Evolutionary conservation across 2,329 filamentous ascomycete genomes (phyloP), one percentile per base, ranked within the genome.

Genomic region (Trichoderma oligosporum): DNA sequence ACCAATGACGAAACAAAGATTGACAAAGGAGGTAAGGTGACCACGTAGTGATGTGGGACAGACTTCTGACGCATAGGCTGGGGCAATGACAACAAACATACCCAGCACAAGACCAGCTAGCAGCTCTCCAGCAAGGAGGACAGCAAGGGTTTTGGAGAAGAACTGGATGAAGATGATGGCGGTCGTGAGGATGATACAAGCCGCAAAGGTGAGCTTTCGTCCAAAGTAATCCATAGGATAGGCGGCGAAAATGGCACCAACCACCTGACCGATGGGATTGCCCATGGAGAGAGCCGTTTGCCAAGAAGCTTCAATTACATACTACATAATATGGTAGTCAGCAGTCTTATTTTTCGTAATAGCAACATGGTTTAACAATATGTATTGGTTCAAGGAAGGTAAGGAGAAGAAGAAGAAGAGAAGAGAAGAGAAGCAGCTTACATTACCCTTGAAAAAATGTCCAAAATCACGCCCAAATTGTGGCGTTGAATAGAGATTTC

Each of bases 401-500:
- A n/a, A n/a, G n/a, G n/a, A n/a, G n/a, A n/a, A n/a, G n/a, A n/a
- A n/a, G 14, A 6, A 8, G 18, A n/a, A 2, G 7, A 14, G 3
- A 4, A 65, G 62, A 18, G 3, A 45, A 2, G 7, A 14, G 3
- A 4, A 65, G 62, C 16, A 3, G 41, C 57, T 58, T 9, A 62
- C 58, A 27, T 57, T 58, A 7, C 69, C 69, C 18, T 74, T 74
- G 55, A 76, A 81, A 3, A 71, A 58, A 59, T 82, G 78, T 2
- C 82, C 82, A 64, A 83, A 84, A 61, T 83, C 77, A 18, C 68
- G 66, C 60, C 80, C 76, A 64, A 85, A 85, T n/a, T 78, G 77
- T 0, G 81, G 80, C 48, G 78, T 80, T 2, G 81, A 78, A 63
- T 82, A 86, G 53, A 87, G 75, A 60, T 84, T 83, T 22, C 82